phyloP scores from a whole-genome alignment of 495 filamentous ascomycete genomes.

The Neurospora hispaniola region DNA sequence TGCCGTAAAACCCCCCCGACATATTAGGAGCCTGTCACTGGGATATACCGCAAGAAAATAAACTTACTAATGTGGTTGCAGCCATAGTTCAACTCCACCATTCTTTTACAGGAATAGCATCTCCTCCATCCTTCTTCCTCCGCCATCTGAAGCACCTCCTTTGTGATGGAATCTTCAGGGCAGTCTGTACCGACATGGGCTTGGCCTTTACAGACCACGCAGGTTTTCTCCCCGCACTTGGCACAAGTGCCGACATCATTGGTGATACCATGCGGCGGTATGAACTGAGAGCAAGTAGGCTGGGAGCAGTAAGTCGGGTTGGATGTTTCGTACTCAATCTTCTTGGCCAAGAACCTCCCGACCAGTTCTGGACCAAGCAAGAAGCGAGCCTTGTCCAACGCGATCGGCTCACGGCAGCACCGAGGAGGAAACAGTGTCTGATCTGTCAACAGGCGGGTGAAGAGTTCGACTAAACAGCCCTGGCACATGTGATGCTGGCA shows the following conservation, averaged over 20 bases:
- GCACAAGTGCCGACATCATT: slow-evolving; percentile 31
- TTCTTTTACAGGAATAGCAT: slow-evolving; percentile 26
- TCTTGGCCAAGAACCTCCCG: slow-evolving; percentile 27
- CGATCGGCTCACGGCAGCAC: slow-evolving; percentile 36
- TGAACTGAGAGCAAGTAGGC: slow-evolving; percentile 34
- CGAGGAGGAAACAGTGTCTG: slow-evolving; percentile 43
- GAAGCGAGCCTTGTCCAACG: slow-evolving; percentile 18
- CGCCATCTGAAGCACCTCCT: slow-evolving; percentile 27
- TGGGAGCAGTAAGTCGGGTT: slow-evolving; percentile 40
- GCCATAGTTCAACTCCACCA: slow-evolving; percentile 33
- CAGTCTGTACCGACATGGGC: slow-evolving; percentile 31
- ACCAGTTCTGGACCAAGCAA: slow-evolving; percentile 23
- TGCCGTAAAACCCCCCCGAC: no score
- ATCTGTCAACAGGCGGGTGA: slow-evolving; percentile 30
- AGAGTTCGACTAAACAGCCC: slow-evolving; percentile 31
- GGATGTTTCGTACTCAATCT: slow-evolving; percentile 32
- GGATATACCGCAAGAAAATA: not conserved
- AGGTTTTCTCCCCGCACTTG: slow-evolving; percentile 30
- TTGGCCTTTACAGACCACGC: slow-evolving; percentile 34
- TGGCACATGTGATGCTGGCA: slow-evolving; percentile 41
- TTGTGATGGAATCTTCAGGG: slow-evolving; percentile 24
- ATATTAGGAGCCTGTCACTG: not conserved
- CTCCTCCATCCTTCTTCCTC: slow-evolving; percentile 31
- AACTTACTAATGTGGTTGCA: slow-evolving; percentile 38
- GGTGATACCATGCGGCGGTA: slow-evolving; percentile 21